phyloP scores from a whole-genome alignment of 2,329 filamentous ascomycete species.

The Fusarium paranaense region DNA sequence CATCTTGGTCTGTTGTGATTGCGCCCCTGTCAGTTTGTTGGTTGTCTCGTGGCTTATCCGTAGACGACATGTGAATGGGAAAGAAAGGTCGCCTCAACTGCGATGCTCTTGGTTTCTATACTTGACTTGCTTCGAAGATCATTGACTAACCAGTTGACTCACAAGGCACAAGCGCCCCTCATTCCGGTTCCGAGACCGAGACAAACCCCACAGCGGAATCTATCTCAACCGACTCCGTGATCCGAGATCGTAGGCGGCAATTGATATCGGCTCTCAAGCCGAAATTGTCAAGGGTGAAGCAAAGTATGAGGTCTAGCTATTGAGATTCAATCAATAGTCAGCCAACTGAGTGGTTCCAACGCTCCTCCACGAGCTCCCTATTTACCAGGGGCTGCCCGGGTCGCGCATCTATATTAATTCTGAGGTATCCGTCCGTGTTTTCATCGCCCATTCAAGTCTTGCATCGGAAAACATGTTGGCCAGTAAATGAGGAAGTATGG shows the following conservation, averaged over 20 bases:
- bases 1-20: constrained; percentile 20
- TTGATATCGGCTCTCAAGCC: constrained; percentile 5
- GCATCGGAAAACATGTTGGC: background rate
- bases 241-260: background rate
- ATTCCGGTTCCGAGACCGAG: background rate
- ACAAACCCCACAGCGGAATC: background rate
- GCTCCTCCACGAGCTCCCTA: background rate
- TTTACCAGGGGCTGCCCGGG: background rate
- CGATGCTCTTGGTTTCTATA: background rate
- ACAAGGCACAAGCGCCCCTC: background rate
- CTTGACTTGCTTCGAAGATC: background rate
- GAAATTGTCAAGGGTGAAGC: background rate
- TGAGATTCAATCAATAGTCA: background rate
- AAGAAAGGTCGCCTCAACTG: background rate
- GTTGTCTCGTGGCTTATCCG: background rate
- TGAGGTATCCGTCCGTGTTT: background rate
- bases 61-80: background rate
- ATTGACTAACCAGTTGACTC: background rate
- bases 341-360: background rate
- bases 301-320: background rate
- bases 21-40: background rate
- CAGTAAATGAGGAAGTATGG: background rate
- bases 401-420: background rate
- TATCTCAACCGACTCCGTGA: background rate
- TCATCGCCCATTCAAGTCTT: background rate